Base-by-base conservation (phyloP, 2,329 filamentous ascomycete species). In the Fusarium sp. region DNA sequence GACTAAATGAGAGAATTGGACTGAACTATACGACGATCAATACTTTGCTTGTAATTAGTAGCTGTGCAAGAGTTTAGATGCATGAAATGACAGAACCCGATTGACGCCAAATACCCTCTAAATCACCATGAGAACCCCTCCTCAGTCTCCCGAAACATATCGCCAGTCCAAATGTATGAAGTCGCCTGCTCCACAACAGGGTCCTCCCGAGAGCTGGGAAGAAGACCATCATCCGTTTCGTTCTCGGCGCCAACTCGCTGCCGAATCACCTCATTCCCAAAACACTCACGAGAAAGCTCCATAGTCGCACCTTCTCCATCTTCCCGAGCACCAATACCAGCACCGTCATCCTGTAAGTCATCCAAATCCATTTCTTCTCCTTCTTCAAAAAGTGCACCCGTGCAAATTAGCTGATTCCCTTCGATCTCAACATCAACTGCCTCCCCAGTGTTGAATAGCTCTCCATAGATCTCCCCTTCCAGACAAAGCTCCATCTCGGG, bases 401-500 rank as follows among this genome's bases (percentile, higher is more conserved):
- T 65, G 55, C 73, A 78, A 6, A 55, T 49, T 1, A 79, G 38
- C 5, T 69, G 52, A 10, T 58, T 53, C 5, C 65, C 75, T 5
- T 62, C 59, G 12, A 80, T 62, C 41, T 79, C 75, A 5, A 80
- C 46, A 3, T 79, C 76, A 4, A 80, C 49, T 4, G 68, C 74
- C 1, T 66, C 77, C 0, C 61, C 63, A 7, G 64, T 41, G 1
- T 68, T 69, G 29, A 72, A 75, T n/a, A 74, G 66, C 13, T 65
- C 47, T 49, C 77, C 75, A 16, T 72, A 80, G 0, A 54, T 67
- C 2, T 75, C 71, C 8, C 72, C 53, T 11, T 80, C 77, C 5
- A 81, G 52, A 2, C 70, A 69, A 18, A 80, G 47, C 53, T 80
- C 79, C 34, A 75, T 59, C 51, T 77, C 75, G 0, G 76, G 78